These are phyloP conservation scores for Apiotrichum mycotoxinovorans DNA, from an alignment of 1,284 basidiomycete genomes.

Conservation along the genomic window DNA sequence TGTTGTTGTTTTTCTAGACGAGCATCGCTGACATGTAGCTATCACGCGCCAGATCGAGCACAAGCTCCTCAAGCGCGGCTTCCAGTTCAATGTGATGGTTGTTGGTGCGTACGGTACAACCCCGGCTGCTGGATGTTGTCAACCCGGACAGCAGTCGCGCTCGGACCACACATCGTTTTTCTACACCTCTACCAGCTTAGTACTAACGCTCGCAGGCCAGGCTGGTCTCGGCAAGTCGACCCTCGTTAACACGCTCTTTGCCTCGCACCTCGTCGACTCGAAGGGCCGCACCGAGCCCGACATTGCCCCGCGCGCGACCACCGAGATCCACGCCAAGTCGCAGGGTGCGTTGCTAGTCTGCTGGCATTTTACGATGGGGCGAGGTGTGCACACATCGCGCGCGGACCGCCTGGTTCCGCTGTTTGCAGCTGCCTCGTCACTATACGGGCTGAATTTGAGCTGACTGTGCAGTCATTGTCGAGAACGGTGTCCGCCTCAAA, in stretches of 20 bases:
- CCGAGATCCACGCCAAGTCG: slow-evolving; percentile 93
- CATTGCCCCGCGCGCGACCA: slow-evolving; percentile 85
- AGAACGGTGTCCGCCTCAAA: slow-evolving; percentile 91
- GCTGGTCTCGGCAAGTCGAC: slow-evolving; percentile 98
- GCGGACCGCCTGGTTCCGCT: not conserved
- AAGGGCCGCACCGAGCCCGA: slow-evolving; percentile 88
- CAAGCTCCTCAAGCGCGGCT: slow-evolving; percentile 97
- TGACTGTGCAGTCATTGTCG: slow-evolving; percentile 70
- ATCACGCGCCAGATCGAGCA: slow-evolving; percentile 98
- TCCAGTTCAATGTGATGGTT: slow-evolving; percentile 97
- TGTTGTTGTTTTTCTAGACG: not conserved
- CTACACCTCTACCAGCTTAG: too few species aligned
- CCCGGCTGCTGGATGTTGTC: not conserved
- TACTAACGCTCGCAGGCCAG: slow-evolving; percentile 63
- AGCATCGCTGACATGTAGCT: slow-evolving; percentile 40
- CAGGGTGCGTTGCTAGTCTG: slow-evolving; percentile 64
- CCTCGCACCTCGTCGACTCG: slow-evolving; percentile 93
- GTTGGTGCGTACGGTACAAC: slow-evolving; percentile 63
- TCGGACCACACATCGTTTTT: not conserved
- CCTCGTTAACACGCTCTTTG: slow-evolving; percentile 97
- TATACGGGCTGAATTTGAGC: not conserved
- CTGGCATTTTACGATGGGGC: too few species aligned
- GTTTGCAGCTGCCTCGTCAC: not conserved
- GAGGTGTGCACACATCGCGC: not conserved
- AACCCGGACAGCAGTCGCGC: not conserved